Base-by-base conservation (phyloP, 2,329 filamentous ascomycete genomes). In the Endothia cerciana region DNA sequence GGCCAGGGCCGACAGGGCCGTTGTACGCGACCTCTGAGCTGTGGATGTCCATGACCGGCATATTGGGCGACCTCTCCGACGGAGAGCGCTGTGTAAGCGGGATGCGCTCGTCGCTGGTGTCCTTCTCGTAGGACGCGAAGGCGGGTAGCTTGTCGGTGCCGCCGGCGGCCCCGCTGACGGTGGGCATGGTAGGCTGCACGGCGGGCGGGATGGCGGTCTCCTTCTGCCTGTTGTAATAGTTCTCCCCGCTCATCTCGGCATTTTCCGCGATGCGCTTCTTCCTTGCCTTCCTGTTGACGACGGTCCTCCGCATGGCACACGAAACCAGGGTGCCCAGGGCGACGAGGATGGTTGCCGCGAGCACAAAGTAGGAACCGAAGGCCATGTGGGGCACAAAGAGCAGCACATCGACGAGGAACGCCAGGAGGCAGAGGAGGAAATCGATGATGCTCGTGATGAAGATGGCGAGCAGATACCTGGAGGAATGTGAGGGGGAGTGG, bases 221-320 rank as follows among this genome's bases (percentile, higher is more conserved):
- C 68, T 87, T 83, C 45, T 81, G 84, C 66, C 89, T 85, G 73
- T 89, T 91, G 78, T 96, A 97, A 76, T 91, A 97, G 74, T 94
- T 95, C 73, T 95, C 89, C 36, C 94, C 94, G 75, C 92, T 98
- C 94, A 98, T 98, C 76, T 98, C 94, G 8, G 94, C 92, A 75
- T 98, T 97, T 77, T 96, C 91, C 2, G 89, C 93, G 74, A 98
- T 96, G 56, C 93, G 88, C 81, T 90, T 92, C 83, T 95, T 94
- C 69, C 94, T 87, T n/a, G 94, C 92, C 80, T 97, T 97, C 72
- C 94, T 88, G 77, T 92, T 92, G 68, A 97, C 92, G 65, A 98
- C 82, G 2, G 94, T 96, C 67, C 94, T 89, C 70, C 95, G 91
- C 93, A 98, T 98, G 28, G 93, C 93, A 76, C 94, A 99, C 10